Evolutionary conservation across 495 filamentous ascomycete species (phyloP), one percentile per base, ranked within the genome.

Genomic region (Terfezia claveryi): DNA sequence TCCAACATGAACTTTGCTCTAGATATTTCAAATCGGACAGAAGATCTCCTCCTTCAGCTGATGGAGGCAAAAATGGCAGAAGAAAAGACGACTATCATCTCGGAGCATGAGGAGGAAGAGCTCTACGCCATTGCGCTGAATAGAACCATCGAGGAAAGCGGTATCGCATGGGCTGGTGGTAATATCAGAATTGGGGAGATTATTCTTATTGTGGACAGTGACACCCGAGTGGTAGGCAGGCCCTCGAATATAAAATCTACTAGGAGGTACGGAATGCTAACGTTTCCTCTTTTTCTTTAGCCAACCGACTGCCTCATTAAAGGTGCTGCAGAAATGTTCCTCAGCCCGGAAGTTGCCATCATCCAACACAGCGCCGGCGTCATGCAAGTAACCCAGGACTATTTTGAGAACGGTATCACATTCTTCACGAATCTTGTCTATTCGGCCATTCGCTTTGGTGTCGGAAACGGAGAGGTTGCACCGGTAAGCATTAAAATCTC

Each of bases 391-490:
- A 75, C 80, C 23, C 69, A 80, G 62, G 80, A 76, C 20, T 82
- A 80, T 62, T 83, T 83, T 54, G 79, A 82, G 65, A 80, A 80
- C 58, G 79, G 79, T 58, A 85, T 87, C 60, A 85, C 82, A 37
- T 87, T 86, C 72, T 88, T 88, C 71, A 88, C 83, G 51, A 80
- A 87, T 64, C 74, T 88, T 16, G 80, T 88, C 64, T 88, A 87
- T 66, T 82, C 73, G 36, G 80, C 81, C 52, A 88, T 88, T 57
- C 72, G 74, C 10, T 88, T 80, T 66, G 80, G 82, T 51, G 82
- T 87, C 60, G 75, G 81, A 23, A 87, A 86, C 68, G 83, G 83
- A 46, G 83, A 88, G 62, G 82, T 87, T 52, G 82, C 83, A 11
- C 83, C 83, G 14, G 27, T 32, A 32, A 32, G 27, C 27, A 32